These are phyloP conservation scores for Terfezia boudieri DNA, from an alignment of 495 filamentous ascomycete genomes.

Conservation along the genomic window DNA sequence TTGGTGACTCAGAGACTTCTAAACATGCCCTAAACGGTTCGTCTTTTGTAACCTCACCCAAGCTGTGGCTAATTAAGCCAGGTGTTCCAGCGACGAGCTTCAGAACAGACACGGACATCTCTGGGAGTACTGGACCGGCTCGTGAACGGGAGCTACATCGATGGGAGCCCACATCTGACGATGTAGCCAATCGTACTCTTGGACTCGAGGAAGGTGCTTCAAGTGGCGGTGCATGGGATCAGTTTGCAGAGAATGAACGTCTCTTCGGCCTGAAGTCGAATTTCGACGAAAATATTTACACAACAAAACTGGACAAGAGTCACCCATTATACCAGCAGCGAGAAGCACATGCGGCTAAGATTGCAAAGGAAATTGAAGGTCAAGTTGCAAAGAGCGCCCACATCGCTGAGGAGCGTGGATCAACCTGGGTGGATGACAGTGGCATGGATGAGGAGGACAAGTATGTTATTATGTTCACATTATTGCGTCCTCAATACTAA, in stretches of 20 bases:
- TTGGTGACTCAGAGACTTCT: conserved; percentile 10
- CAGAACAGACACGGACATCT: conserved; percentile 75
- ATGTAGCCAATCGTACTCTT: conserved; percentile 29
- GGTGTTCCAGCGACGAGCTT: conserved; percentile 24
- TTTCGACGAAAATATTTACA: conserved; percentile 89
- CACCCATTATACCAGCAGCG: conserved; percentile 61
- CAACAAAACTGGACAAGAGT: conserved; percentile 61
- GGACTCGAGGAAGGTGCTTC: conserved; percentile 27
- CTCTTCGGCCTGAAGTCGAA: conserved; percentile 68
- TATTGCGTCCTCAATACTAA: not conserved
- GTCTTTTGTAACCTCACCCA: not conserved
- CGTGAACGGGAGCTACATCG: conserved; percentile 59
- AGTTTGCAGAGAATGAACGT: conserved; percentile 75
- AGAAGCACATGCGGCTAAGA: conserved; percentile 51
- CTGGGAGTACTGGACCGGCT: conserved; percentile 35
- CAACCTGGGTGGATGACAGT: conserved; percentile 36
- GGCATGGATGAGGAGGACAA: conserved; percentile 77
- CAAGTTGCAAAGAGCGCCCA: conserved; percentile 32
- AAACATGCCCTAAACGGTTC: conserved; percentile 1
- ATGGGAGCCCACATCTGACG: conserved; percentile 45
- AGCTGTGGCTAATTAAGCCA: conserved; percentile 3
- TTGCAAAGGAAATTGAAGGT: conserved; percentile 75
- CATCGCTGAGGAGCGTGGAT: conserved; percentile 70
- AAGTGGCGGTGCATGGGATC: conserved; percentile 49
- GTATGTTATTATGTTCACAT: conserved; percentile 26